Evolutionary conservation across 2,329 filamentous ascomycete species (phyloP).

Genomic region (Botrytis elliptica): DNA sequence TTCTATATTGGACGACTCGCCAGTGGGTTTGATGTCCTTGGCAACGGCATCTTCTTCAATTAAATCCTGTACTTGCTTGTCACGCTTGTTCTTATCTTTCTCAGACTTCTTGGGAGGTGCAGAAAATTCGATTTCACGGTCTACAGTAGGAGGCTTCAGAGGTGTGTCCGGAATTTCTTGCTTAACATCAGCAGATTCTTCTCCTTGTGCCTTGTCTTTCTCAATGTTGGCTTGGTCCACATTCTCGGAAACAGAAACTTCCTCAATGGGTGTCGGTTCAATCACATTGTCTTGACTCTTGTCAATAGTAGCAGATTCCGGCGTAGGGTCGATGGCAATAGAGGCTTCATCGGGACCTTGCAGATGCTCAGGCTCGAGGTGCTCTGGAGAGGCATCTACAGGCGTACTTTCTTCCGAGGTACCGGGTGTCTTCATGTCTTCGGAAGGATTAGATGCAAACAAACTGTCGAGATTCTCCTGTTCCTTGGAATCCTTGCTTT

Average conservation of each 20-base stretch:
- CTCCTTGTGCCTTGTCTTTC: not conserved
- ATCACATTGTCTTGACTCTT: not conserved
- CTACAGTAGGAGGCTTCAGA: not conserved
- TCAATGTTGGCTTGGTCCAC: not conserved
- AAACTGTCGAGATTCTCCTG: not conserved
- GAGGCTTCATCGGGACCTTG: not conserved
- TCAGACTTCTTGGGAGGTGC: slow-evolving; percentile 20
- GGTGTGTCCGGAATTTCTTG: not conserved
- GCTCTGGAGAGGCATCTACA: not conserved
- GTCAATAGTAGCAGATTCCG: not conserved
- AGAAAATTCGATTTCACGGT: slow-evolving; percentile 4
- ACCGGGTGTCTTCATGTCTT: not conserved
- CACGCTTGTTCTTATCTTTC: slow-evolving; percentile 34
- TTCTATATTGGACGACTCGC: not conserved
- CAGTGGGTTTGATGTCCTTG: not conserved
- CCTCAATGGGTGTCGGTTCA: not conserved
- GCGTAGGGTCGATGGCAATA: not conserved
- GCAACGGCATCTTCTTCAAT: slow-evolving; percentile 5
- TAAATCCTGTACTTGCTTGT: slow-evolving; percentile 9
- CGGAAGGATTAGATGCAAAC: not conserved
- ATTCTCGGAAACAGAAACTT: not conserved
- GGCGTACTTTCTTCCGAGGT: not conserved
- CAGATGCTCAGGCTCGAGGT: not conserved
- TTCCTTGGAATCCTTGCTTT: not conserved
- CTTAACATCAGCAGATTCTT: not conserved